Base-by-base conservation (phyloP, 2,329 filamentous ascomycete species). In the Neofusicoccum ribis region DNA sequence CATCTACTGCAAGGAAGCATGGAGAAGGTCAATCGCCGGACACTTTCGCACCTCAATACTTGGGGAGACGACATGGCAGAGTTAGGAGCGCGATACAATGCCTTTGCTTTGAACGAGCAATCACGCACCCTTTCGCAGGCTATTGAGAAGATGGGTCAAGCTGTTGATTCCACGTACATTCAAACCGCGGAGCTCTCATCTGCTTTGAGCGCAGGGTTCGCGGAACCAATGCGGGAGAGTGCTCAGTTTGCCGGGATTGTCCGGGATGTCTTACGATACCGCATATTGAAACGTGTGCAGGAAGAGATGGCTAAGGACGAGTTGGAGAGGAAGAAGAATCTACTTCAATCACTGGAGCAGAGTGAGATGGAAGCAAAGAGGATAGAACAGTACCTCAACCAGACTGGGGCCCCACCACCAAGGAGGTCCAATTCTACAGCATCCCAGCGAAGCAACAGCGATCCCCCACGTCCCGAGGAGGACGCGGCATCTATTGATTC, bases 271-370 rank as follows among this genome's bases (percentile, higher is more conserved):
- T 82, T 99, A 63, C 88, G 91, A 69, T 99, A 97, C 76, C 85
- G 95, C 15, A 90, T 98, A 2, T 81, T 97, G 68, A 99, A 99
- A 81, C 87, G 95, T 52, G 92, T 99, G 62, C 95, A 99, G 75
- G 93, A 98, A 77, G 95, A 99, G 74, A 94, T 98, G 89, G 98
- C 95, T 1, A 89, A 90, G 50, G 95, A 99, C 66, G 93, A 99
- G 72, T 83, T 99, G 11, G 86, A 89, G 64, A 97, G 94, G 83
- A 98, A 98, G 81, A 88, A 86, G 71, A 82, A 85, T 2, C 84
- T 95, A 12, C 84, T 99, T 14, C 92, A 96, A 50, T 91, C 93
- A 54, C 82, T 99, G n/a, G 95, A 99, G 80, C 88, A 89, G 66
- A 98, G 94, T 73, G 95, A 99, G 78, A 86, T 90, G 5, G 95